Conservation (phyloP, 2,329 filamentous ascomycete genomes). For the Emmonsiellopsis sp. region DNA sequence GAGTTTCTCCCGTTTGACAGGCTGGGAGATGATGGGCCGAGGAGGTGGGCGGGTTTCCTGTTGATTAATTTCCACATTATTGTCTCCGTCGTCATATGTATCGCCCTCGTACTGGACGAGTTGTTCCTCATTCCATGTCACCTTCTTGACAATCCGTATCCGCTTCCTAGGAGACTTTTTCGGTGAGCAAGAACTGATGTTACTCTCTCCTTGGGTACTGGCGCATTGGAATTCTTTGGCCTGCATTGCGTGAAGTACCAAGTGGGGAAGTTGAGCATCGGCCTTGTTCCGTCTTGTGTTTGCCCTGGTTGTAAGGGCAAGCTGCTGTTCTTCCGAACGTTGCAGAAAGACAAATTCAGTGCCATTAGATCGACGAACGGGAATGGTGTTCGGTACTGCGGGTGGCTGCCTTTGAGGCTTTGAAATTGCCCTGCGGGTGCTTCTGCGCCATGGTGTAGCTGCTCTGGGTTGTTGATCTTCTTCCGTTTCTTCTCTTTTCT, state of each 20-base stretch:
- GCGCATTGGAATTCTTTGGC: neutral
- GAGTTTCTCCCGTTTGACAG: conserved; percentile 17
- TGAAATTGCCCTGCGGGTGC: conserved; percentile 23
- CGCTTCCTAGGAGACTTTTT: conserved; percentile 6
- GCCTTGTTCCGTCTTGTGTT: conserved; percentile 37
- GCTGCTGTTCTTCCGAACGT: conserved; percentile 32
- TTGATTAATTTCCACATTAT: neutral
- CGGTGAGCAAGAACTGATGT: neutral
- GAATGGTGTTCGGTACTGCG: conserved; percentile 28
- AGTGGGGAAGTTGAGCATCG: conserved; percentile 25
- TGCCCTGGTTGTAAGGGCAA: conserved; percentile 32
- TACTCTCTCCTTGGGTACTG: neutral
- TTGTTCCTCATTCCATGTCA: conserved; percentile 31
- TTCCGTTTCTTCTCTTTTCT: conserved; percentile 8
- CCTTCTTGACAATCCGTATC: conserved; percentile 19
- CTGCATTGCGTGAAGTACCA: conserved; percentile 7
- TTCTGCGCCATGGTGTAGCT: conserved; percentile 27
- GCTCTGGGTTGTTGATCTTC: conserved; percentile 13
- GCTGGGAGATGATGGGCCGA: conserved; percentile 11
- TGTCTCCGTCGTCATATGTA: conserved; percentile 8
- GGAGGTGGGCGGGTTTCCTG: conserved; percentile 8
- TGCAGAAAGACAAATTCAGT: conserved; percentile 38
- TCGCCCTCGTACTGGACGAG: conserved; percentile 27
- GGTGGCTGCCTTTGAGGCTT: conserved; percentile 18
- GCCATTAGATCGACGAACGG: conserved; percentile 36